Evolutionary conservation across 2,329 filamentous ascomycete species (phyloP).

Genomic region (Dactylellina parvicollis): DNA sequence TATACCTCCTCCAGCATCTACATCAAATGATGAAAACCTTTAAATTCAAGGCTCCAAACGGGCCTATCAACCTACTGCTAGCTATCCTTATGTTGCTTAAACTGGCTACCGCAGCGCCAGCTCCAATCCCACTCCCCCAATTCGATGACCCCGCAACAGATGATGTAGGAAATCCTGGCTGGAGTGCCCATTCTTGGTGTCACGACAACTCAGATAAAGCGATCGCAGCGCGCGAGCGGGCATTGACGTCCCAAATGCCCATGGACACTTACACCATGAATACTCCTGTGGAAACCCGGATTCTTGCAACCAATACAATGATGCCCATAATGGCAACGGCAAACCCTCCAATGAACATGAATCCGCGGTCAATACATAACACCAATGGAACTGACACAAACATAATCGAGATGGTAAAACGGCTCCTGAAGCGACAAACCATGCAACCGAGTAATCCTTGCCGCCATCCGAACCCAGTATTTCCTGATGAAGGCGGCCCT

Average conservation of each 20-base stretch:
- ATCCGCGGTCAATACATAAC: neutral
- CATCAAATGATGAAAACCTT: neutral
- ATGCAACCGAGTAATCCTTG: conserved; percentile 24
- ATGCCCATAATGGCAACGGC: neutral
- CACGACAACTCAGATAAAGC: conserved; percentile 1
- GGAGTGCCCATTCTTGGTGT: conserved; percentile 30
- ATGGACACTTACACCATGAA: neutral
- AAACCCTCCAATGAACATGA: neutral
- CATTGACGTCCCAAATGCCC: neutral
- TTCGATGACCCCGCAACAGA: neutral
- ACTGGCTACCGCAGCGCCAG: neutral
- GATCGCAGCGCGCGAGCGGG: neutral
- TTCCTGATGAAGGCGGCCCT: conserved; percentile 44
- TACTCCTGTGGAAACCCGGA: neutral
- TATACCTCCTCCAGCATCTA: no score
- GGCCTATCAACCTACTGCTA: neutral
- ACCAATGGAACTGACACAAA: neutral
- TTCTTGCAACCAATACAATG: neutral
- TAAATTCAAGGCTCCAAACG: neutral
- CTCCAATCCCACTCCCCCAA: conserved; percentile 15
- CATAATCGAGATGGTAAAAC: neutral
- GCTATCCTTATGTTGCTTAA: neutral
- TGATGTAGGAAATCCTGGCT: conserved; percentile 8
- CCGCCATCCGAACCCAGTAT: conserved; percentile 42
- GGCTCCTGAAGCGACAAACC: conserved; percentile 17